Evolutionary conservation across 2,329 filamentous ascomycete genomes (phyloP).

Genomic region (Geoglossum cookeanum): DNA sequence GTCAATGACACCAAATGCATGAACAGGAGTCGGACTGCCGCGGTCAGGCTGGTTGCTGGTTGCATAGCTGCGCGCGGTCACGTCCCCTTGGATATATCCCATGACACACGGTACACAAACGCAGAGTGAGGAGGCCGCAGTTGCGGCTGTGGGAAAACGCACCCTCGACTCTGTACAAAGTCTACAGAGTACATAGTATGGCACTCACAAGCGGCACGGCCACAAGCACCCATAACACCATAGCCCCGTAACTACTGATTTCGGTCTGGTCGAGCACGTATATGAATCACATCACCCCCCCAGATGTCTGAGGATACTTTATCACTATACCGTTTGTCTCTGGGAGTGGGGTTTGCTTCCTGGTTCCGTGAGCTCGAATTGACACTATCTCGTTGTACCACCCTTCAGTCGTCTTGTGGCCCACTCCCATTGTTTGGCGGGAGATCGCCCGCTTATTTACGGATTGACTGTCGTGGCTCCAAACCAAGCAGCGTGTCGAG

Average conservation of each 20-base stretch:
- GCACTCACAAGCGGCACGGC: too few species aligned
- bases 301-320: too few species aligned
- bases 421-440: background rate
- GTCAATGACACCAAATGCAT: background rate
- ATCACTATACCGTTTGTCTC: too few species aligned
- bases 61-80: background rate
- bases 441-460: slow-evolving; percentile 1
- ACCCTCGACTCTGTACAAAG: background rate
- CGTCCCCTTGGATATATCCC: background rate
- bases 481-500: background rate
- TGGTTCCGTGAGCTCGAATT: background rate
- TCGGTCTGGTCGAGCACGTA: background rate
- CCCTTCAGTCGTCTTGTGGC: background rate
- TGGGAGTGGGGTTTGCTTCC: background rate
- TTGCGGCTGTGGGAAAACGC: background rate
- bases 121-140: background rate
- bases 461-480: slow-evolving; percentile 1
- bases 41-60: background rate
- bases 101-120: background rate
- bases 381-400: background rate
- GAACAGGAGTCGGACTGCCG: background rate
- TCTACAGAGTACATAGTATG: background rate
- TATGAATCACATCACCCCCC: background rate
- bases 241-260: background rate
- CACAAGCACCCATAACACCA: too few species aligned